Conservation (phyloP, 2,329 filamentous ascomycete species). For the Pezicula rhizophila region DNA sequence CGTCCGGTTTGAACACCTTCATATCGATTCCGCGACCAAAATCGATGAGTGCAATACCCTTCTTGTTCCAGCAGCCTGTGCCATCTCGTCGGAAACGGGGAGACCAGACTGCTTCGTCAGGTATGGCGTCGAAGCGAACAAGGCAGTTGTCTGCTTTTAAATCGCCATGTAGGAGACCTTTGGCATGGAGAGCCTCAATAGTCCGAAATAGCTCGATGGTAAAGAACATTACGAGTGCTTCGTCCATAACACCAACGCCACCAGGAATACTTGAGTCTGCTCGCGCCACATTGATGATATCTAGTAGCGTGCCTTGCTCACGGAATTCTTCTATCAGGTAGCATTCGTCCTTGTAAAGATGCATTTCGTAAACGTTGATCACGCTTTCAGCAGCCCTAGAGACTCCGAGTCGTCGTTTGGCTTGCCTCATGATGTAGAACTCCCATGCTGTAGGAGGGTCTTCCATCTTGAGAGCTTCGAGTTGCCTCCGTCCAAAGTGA, state of each 20-base stretch:
- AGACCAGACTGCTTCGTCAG: slow-evolving; percentile 41
- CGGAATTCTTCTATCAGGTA: slow-evolving; percentile 86
- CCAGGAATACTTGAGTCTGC: slow-evolving; percentile 49
- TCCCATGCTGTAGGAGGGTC: slow-evolving; percentile 86
- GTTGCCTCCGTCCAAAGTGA: slow-evolving; percentile 41
- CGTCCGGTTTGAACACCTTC: slow-evolving; percentile 69
- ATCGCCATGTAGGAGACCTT: slow-evolving; percentile 81
- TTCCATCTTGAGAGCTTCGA: slow-evolving; percentile 95
- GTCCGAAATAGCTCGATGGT: slow-evolving; percentile 85
- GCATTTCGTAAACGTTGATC: slow-evolving; percentile 80
- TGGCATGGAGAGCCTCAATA: slow-evolving; percentile 76
- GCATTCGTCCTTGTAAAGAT: slow-evolving; percentile 83
- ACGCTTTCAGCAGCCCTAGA: slow-evolving; percentile 72
- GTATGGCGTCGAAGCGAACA: slow-evolving; percentile 65
- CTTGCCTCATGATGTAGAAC: slow-evolving; percentile 87
- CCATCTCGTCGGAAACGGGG: slow-evolving; percentile 69
- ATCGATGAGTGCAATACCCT: slow-evolving; percentile 84
- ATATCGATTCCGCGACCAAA: slow-evolving; percentile 95
- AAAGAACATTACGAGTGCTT: slow-evolving; percentile 92
- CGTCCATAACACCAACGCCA: slow-evolving; percentile 69
- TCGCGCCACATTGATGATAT: slow-evolving; percentile 83
- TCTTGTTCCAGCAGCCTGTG: slow-evolving; percentile 67
- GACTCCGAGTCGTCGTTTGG: slow-evolving; percentile 68
- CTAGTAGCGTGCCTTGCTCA: slow-evolving; percentile 87
- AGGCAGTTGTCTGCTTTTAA: slow-evolving; percentile 95